A percentile compares a stretch with the other conserved stretches of the same genome.
Conservation (phyloP, 495 filamentous ascomycete genomes). For the Podospora pseudoanserina region DNA sequence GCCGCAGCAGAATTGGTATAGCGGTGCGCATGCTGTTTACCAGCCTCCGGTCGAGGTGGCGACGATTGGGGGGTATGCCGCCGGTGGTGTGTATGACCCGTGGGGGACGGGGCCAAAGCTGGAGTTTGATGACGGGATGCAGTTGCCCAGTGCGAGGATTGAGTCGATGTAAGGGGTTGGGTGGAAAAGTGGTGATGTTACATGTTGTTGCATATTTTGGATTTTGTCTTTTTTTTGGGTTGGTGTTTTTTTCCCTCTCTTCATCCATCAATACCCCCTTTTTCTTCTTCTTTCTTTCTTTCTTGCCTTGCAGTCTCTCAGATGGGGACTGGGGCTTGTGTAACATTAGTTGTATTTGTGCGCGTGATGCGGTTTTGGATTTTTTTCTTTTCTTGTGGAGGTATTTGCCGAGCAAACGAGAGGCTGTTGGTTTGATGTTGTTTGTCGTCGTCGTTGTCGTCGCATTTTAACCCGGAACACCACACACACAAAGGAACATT, state of each 20-base stretch:
- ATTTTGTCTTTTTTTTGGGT: not conserved
- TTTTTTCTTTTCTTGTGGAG: not conserved
- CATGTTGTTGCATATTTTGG: not conserved
- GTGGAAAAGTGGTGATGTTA: not conserved
- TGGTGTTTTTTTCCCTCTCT: constrained; percentile 5
- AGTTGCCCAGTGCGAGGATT: constrained; percentile 48
- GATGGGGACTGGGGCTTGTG: constrained; percentile 12
- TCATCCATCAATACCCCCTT: constrained; percentile 27
- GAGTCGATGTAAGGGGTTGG: constrained; percentile 37
- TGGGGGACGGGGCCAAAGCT: constrained; percentile 39
- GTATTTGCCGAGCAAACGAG: no score
- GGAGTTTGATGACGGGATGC: constrained; percentile 45
- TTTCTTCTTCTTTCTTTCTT: constrained; percentile 3
- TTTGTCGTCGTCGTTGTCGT: no score
- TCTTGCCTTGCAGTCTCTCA: not conserved
- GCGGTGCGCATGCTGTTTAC: constrained; percentile 28
- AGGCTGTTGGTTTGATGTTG: not conserved
- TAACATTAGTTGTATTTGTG: constrained; percentile 17
- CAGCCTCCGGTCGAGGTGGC: constrained; percentile 44
- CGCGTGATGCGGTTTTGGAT: not conserved
- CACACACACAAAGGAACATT: no score
- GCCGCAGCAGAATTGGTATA: constrained; percentile 41
- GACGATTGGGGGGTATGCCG: constrained; percentile 36
- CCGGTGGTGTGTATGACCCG: constrained; percentile 32
- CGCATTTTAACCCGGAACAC: no score